These are phyloP conservation scores for Lachancea thermotolerans DNA, from an alignment of 805 yeast species.

Conservation along the genomic window DNA sequence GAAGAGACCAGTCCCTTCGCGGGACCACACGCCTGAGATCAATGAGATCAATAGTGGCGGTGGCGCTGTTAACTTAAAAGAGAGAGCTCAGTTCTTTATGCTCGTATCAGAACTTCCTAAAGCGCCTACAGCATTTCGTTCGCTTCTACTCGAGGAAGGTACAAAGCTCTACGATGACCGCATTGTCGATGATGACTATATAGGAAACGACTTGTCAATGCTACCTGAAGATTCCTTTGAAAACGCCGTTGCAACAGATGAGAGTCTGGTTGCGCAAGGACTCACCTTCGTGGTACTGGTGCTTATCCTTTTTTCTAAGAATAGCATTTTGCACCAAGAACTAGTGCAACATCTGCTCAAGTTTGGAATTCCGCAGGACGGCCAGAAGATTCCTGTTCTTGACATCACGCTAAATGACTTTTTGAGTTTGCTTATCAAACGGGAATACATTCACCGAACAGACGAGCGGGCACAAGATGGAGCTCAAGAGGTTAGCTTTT, in stretches of 20 bases:
- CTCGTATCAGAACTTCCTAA: slow-evolving; percentile 16
- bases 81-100: slow-evolving; percentile 21
- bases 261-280: slow-evolving; percentile 21
- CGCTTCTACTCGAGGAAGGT: slow-evolving; percentile 14
- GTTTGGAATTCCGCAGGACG: slow-evolving; percentile 27
- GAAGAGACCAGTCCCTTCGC: slow-evolving; percentile 1
- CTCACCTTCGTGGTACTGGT: slow-evolving; percentile 17
- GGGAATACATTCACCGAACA: slow-evolving; percentile 19
- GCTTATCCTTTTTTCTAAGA: slow-evolving; percentile 23
- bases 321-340: slow-evolving; percentile 25
- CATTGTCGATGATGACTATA: slow-evolving; percentile 16
- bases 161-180: slow-evolving; percentile 10
- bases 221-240: slow-evolving; percentile 11
- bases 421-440: slow-evolving; percentile 16
- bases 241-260: slow-evolving; percentile 15
- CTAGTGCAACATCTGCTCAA: slow-evolving; percentile 12
- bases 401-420: slow-evolving; percentile 19
- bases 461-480: slow-evolving; percentile 21
- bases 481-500: slow-evolving; percentile 17
- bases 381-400: slow-evolving; percentile 22
- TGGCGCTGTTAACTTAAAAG: background rate
- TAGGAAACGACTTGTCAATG: slow-evolving; percentile 15
- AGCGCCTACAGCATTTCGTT: slow-evolving; percentile 11
- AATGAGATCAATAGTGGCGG: background rate
- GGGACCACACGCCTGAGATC: background rate